phyloP scores from a whole-genome alignment of 2,329 filamentous ascomycete genomes.

The Aureobasidium leucospermi region DNA sequence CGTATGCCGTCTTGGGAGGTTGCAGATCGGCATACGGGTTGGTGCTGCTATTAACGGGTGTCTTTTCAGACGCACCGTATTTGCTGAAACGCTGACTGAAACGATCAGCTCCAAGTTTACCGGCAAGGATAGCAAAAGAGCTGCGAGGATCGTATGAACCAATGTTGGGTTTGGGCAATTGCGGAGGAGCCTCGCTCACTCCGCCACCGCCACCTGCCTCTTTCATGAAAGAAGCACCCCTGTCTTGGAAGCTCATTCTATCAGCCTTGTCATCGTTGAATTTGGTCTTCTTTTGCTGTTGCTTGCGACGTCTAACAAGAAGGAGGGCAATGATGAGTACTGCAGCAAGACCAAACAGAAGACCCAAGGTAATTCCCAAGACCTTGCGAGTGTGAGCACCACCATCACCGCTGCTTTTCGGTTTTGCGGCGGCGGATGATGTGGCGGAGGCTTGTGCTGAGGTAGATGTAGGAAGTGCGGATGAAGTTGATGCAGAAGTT shows the following conservation, averaged over 20 bases:
- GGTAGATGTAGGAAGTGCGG: conserved; percentile 25
- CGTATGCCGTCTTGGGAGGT: background rate
- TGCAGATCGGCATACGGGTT: background rate
- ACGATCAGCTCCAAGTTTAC: conserved; percentile 8
- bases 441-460: conserved; percentile 26
- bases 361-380: conserved; percentile 73
- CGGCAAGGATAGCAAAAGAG: conserved; percentile 11
- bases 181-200: conserved; percentile 19
- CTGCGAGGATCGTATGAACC: conserved; percentile 21
- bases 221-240: conserved; percentile 46
- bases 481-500: conserved; percentile 28
- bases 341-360: conserved; percentile 65
- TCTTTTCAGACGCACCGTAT: background rate
- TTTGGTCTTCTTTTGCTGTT: conserved; percentile 48
- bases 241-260: conserved; percentile 44
- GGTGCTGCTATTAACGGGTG: background rate
- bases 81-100: conserved; percentile 8
- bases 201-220: conserved; percentile 40
- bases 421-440: conserved; percentile 23
- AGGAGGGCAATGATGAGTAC: conserved; percentile 68
- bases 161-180: conserved; percentile 5
- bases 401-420: conserved; percentile 10
- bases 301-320: conserved; percentile 54
- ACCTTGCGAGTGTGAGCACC: conserved; percentile 48
- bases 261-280: conserved; percentile 38